Evolutionary conservation across 176 grass and related monocot species (phyloP), one percentile per base, ranked within the genome.

Genomic region (Juncus effusus): DNA sequence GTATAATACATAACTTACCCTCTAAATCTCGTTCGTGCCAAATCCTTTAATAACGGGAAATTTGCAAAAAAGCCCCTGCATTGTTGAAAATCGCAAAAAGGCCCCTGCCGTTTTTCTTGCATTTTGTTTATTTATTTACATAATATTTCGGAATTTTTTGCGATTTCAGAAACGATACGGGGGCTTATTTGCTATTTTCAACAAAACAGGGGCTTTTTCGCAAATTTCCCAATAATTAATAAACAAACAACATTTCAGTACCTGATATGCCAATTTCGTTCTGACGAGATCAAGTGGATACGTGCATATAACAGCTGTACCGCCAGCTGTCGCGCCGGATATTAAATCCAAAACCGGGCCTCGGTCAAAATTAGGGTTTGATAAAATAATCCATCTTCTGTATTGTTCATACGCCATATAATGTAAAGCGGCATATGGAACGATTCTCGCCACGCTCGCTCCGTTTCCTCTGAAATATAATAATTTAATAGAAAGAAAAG

Each of bases 401-500:
- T 93, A 92, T 60, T 99, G 88, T 86, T 99, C 94, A 70, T 99
- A 99, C n/a, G 88, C 76, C 94, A 93, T 99, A 83, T 89, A 93
- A 86, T 99, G 88, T 67, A 99, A 82, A 69, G 88, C 88, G 69
- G 88, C 88, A 86, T 93, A 99, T 71, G 88, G 94, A 61, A 99
- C 88, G 80, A 99, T 93, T 54, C 85, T 77, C 72, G 94, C 88
- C 76, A 99, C 83, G 75, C 89, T 89, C 39, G 94, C 88, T 60
- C 94, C 94, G 86, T 99, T 97, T 45, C 88, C 88, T 77, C 88
- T 93, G 66, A 51, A 39, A 51, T 54, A 66, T 64, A 42, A 59
- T 37, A 60, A 7, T 60, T 35, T 4, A 82, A 81, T 57, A 3
- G 66, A 2, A 59, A 15, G 10, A 47, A 11, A 15, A 58, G 66